Evolutionary conservation across 805 yeast genomes (phyloP).

Genomic region (Cyberlindnera misumaiensis): DNA sequence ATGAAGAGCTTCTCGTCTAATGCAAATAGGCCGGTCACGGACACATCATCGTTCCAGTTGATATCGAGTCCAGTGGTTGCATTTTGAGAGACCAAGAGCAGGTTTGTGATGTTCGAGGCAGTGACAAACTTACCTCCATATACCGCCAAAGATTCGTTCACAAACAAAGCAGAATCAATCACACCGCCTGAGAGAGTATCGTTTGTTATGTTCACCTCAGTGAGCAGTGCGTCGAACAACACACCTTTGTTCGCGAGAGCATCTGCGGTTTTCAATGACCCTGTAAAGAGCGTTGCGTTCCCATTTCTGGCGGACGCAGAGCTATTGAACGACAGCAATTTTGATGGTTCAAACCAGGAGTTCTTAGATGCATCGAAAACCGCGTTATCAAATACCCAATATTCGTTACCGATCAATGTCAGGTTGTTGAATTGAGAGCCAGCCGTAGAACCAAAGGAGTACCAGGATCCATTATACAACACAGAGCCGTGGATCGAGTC

Average conservation of each 20-base stretch:
- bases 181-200: constrained; percentile 13
- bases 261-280: constrained; percentile 17
- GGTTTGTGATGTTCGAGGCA: constrained; percentile 17
- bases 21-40: constrained; percentile 15
- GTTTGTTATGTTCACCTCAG: constrained; percentile 16
- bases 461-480: constrained; percentile 35
- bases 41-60: constrained; percentile 17
- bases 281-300: constrained; percentile 19
- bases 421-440: constrained; percentile 10
- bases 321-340: constrained; percentile 26
- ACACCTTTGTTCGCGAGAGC: constrained; percentile 14
- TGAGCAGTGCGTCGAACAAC: constrained; percentile 8
- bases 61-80: constrained; percentile 24
- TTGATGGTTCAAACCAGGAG: constrained; percentile 28
- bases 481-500: constrained; percentile 30
- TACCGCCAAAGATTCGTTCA: constrained; percentile 43
- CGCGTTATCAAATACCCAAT: constrained; percentile 32
- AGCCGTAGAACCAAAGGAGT: constrained; percentile 32
- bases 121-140: constrained; percentile 53
- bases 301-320: constrained; percentile 17
- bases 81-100: constrained; percentile 22
- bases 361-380: constrained; percentile 37
- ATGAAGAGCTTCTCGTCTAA: constrained; percentile 30
- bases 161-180: constrained; percentile 30
- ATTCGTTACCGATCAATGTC: constrained; percentile 34